Percentiles rank a stretch among this genome's conserved stretches.
phyloP scores from a whole-genome alignment of 495 filamentous ascomycete genomes.

The Lepraria neglecta region DNA sequence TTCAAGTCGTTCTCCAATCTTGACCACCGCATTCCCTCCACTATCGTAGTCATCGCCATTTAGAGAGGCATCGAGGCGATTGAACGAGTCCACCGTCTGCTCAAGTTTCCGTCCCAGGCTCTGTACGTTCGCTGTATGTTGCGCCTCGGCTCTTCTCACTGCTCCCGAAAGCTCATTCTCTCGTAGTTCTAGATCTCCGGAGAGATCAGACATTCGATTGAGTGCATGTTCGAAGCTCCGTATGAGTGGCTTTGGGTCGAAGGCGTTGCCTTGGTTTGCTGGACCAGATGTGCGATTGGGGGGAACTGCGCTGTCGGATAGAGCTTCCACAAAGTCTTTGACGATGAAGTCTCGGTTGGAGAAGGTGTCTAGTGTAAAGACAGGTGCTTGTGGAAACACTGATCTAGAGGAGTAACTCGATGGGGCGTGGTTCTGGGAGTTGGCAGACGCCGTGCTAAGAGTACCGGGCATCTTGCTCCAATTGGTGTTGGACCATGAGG shows the following conservation, averaged over 20 bases:
- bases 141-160: constrained; percentile 83
- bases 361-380: constrained; percentile 83
- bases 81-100: constrained; percentile 82
- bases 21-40: constrained; percentile 80
- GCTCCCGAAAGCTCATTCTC: constrained; percentile 87
- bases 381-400: constrained; percentile 70
- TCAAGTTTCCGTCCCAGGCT: constrained; percentile 81
- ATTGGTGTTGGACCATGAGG: background rate
- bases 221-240: constrained; percentile 89
- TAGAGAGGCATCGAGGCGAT: constrained; percentile 75
- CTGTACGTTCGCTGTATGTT: constrained; percentile 83
- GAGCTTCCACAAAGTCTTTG: constrained; percentile 89
- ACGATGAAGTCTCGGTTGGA: constrained; percentile 87
- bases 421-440: constrained; percentile 21
- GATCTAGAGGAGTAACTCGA: constrained; percentile 45
- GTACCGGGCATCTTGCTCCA: constrained; percentile 23
- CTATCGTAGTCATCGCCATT: constrained; percentile 54
- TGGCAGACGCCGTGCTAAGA: constrained; percentile 23
- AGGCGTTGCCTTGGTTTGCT: constrained; percentile 54
- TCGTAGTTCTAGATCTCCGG: constrained; percentile 73
- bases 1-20: constrained; percentile 88
- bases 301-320: constrained; percentile 78
- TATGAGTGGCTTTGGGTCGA: constrained; percentile 96
- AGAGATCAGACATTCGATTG: constrained; percentile 67
- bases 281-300: constrained; percentile 65